phyloP scores from a whole-genome alignment of 2,329 filamentous ascomycete species.

The Aspergillus floridensis region DNA sequence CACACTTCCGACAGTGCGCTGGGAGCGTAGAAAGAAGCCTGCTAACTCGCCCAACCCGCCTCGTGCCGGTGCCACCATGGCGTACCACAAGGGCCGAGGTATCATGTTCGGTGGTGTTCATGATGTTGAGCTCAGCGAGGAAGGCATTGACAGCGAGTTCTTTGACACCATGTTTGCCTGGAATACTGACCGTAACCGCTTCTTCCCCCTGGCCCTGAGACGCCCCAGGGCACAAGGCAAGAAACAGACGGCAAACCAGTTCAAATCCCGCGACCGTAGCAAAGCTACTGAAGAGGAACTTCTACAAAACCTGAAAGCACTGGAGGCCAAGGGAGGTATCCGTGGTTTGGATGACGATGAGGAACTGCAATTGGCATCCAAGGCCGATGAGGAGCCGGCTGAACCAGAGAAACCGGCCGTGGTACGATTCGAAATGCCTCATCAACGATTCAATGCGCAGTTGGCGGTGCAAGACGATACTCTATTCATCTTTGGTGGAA shows the following conservation, averaged over 20 bases:
- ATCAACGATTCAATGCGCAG: slow-evolving; percentile 86
- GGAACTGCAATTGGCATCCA: slow-evolving; percentile 44
- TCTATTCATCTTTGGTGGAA: slow-evolving; percentile 92
- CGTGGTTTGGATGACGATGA: slow-evolving; percentile 50
- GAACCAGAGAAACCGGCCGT: slow-evolving; percentile 58
- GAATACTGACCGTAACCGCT: slow-evolving; percentile 93
- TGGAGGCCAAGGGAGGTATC: slow-evolving; percentile 71
- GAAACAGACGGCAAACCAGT: slow-evolving; percentile 49
- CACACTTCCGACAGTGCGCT: slow-evolving; percentile 70
- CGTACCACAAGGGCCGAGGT: slow-evolving; percentile 86
- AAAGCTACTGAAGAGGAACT: slow-evolving; percentile 92
- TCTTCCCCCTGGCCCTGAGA: slow-evolving; percentile 78
- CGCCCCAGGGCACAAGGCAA: slow-evolving; percentile 69
- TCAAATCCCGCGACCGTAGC: slow-evolving; percentile 62
- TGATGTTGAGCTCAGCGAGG: slow-evolving; percentile 85
- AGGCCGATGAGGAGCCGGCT: slow-evolving; percentile 54
- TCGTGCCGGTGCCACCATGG: slow-evolving; percentile 88
- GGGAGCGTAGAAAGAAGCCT: slow-evolving; percentile 91
- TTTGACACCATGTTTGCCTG: slow-evolving; percentile 90
- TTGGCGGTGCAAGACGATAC: slow-evolving; percentile 88
- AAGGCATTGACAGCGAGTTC: slow-evolving; percentile 95
- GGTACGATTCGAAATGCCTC: slow-evolving; percentile 78
- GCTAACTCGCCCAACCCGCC: slow-evolving; percentile 81
- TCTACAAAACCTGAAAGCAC: slow-evolving; percentile 76
- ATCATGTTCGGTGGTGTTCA: slow-evolving; percentile 94